Evolutionary conservation across 495 filamentous ascomycete species (phyloP), one percentile per base, ranked within the genome.

Genomic region (Xylaria acuta): DNA sequence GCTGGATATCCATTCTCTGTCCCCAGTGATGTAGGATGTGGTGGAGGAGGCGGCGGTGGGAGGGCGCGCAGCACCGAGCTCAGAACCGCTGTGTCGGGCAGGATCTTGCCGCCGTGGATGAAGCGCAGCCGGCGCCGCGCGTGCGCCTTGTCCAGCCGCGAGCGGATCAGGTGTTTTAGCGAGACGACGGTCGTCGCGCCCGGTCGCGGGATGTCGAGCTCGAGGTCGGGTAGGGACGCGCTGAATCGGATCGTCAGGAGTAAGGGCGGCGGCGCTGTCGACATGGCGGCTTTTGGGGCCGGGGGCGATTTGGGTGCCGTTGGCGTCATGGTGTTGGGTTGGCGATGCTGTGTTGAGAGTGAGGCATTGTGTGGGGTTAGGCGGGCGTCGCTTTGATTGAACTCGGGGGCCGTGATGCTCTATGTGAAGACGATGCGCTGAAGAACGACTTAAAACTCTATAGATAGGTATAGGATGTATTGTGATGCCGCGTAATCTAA

Each of bases 181-280:
- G 91, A 88, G 58, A 92, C 86, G 69, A 91, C 87, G 60, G 93
- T 92, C 27, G 92, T 95, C 27, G 83, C 87, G 43, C 84, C 76
- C 5, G 95, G 92, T 22, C 80, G 80, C 62, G 89, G 76, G 81
- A 97, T 87, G 77, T 92, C 89, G 71, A 98, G 87, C 63, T 90
- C 88, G 65, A 97, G 89, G 82, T 98, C 95, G 9, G 94, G 90
- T 69, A 95, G 87, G 3, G 93, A 88, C 69, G 91, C 90, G 60
- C 93, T 92, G 88, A 98, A 98, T 80, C 95, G 93, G 81, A 98
- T 90, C 25, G 90, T 94, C 27, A 97, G 86, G 76, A 90, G 87
- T 59, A 95, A 82, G 67, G 87, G 86, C 47, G 85, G 82, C 27
- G 80, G 75, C 43, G 75, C 71, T 6, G 72, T 74, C 59, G 74